Base-by-base conservation (phyloP, 2,329 filamentous ascomycete species). In the Penicillium brasilianum region DNA sequence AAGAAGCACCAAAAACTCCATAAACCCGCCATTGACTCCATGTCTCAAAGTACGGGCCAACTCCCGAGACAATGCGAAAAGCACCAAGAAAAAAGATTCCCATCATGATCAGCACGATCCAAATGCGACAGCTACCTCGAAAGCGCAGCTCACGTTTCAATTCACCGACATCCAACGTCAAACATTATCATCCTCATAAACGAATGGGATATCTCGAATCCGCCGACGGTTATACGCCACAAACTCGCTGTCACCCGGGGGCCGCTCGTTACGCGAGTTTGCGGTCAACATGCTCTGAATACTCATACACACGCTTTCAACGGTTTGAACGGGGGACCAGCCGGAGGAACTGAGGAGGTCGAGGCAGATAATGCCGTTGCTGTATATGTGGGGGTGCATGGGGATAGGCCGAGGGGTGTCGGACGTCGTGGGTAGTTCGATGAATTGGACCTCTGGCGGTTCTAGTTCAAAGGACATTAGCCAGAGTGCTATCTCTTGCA, bases 281-380 rank as follows among this genome's bases (percentile, higher is more conserved):
- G 94, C 93, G 1, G 95, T 97, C 73, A 99, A 80, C 95, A 99
- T 99, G 81, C 92, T 97, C 80, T 99, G 95, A 57, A 99, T 86
- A 77, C 92, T 96, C 87, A 99, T 95, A 81, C 93, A 97, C 28
- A 99, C 89, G 72, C 91, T 96, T 81, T 98, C 94, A 9, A 97
- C 95, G 61, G 94, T 97, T 75, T 99, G 95, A 0, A 99, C 94
- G 0, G 95, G 95, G 51, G 90, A 95, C 95, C 95, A 99, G 59
- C 95, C 95, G 65, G 92, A 89, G 10, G 86, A 83, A 55, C 92
- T 92, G 9, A 99, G 87, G 1, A 99, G 86, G 71, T 99, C 95
- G 52, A 99, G 89, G 73, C 95, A 99, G 74, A 99, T 99, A 77
- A 98, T 97, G 70, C 95, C 95, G 78, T 99, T 99, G 70, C 91